Evolutionary conservation across 768 basidiomycete species (phyloP).

Genomic region (Termitomyces sp.): DNA sequence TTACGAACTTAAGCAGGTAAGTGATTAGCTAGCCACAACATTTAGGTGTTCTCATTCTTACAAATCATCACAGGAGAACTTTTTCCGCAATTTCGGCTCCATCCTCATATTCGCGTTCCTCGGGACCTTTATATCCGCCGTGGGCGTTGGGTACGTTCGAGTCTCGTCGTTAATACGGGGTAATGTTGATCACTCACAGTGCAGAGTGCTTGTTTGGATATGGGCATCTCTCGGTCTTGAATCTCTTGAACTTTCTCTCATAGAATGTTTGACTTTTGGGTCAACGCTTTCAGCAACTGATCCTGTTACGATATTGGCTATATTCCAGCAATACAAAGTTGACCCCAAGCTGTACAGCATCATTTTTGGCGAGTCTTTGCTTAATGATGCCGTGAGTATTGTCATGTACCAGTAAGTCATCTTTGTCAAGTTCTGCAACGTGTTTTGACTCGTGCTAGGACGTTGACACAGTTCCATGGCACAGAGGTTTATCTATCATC

Average conservation of each 20-base stretch:
- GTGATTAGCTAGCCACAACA: slow-evolving; percentile 14
- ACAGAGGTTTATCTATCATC: slow-evolving; percentile 81
- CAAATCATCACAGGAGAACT: slow-evolving; percentile 71
- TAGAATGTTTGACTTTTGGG: slow-evolving; percentile 96
- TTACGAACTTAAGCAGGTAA: slow-evolving; percentile 92
- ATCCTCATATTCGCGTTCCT: slow-evolving; percentile 92
- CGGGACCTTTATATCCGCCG: slow-evolving; percentile 94
- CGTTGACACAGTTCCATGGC: slow-evolving; percentile 87
- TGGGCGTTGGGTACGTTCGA: slow-evolving; percentile 87
- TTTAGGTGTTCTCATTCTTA: slow-evolving; percentile 4
- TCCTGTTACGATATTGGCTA: slow-evolving; percentile 95
- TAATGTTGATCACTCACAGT: slow-evolving; percentile 42
- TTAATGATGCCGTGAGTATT: slow-evolving; percentile 99
- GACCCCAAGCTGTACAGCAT: slow-evolving; percentile 96
- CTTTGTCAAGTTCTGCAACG: not conserved
- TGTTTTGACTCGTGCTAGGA: slow-evolving; percentile 40
- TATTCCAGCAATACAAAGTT: slow-evolving; percentile 98
- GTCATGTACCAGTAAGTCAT: slow-evolving; percentile 97
- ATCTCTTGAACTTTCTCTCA: slow-evolving; percentile 73
- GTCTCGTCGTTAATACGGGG: not conserved
- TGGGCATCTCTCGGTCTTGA: slow-evolving; percentile 93
- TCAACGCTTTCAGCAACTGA: slow-evolving; percentile 97
- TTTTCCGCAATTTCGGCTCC: slow-evolving; percentile 97
- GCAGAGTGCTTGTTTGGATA: slow-evolving; percentile 88
- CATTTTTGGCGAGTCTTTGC: slow-evolving; percentile 94